Evolutionary conservation across 129 eudicot species (phyloP), one percentile per base, ranked within the genome.

Genomic region (Erigeron canadensis): DNA sequence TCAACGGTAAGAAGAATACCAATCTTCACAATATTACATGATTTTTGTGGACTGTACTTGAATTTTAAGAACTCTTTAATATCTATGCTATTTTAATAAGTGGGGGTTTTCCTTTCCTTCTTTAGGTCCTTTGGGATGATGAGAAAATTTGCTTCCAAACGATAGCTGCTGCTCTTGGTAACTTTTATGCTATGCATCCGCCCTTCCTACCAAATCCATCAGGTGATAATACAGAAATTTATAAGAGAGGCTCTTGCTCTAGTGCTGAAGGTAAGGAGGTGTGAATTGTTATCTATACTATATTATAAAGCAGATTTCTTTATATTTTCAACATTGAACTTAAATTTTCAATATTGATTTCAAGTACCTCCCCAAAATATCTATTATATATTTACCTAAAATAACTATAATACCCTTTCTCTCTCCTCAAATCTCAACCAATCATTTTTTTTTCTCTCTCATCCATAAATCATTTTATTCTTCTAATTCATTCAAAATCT

Each of bases 131-230:
- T 7, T 95, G 99, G 99, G 86, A 88, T 55, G 81, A 86, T 67
- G 99, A 95, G 75, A 90, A 85, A 80, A 62, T 41, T 61, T 95
- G 99, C 84, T 84, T 95, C 59, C 96, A 95, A 75, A 79, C 97
- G 18, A 84, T 95, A 71, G 88, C 99, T 70, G 99, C 99, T 73
- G 91, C 97, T 73, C 83, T 95, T 67, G 99, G 89, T 22, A 86
- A 95, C 83, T 95, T 95, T 63, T 95, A 95, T 58, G 99, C 97
- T 10, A 73, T 95, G 81, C 96, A 90, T 86, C 94, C 99, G 40
- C 99, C 99, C 48, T 68, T 90, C 63, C 77, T 95, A 79, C 99
- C 97, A 51, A 95, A 95, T 81, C 99, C 99, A 56, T 84, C 96
- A 1, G 91, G 91, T 34, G 97, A 88, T 53, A 85, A 85, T 76